Conservation (phyloP, 2,329 filamentous ascomycete genomes). For the Fusarium austroafricanum region DNA sequence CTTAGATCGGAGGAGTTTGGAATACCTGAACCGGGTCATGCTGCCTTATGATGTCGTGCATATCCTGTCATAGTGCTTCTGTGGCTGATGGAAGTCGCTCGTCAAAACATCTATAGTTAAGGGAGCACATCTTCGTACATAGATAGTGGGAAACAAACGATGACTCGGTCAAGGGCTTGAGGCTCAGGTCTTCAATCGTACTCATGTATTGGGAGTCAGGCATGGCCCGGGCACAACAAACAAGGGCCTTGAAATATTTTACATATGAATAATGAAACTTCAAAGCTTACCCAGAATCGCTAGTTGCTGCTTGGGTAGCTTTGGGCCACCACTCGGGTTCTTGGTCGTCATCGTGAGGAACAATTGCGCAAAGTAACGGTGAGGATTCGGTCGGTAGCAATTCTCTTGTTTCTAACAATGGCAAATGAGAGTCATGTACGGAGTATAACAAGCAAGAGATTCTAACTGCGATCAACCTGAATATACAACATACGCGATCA, state of each 20-base stretch:
- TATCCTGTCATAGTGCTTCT: conserved; percentile 20
- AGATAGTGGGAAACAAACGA: background rate
- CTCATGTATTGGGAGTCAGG: background rate
- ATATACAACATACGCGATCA: conserved; percentile 1
- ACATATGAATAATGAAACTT: conserved; percentile 1
- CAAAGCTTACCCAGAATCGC: conserved; percentile 77
- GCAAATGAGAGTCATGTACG: background rate
- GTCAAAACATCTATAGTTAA: background rate
- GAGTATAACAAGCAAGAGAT: background rate
- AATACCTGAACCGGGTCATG: conserved; percentile 35
- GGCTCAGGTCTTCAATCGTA: background rate
- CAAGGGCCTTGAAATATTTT: background rate
- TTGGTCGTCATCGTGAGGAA: conserved; percentile 41
- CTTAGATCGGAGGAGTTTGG: conserved; percentile 20
- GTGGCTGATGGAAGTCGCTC: conserved; percentile 35
- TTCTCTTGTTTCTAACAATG: conserved; percentile 15
- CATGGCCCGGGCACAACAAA: conserved; percentile 7
- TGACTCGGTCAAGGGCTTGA: background rate
- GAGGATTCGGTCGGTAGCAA: conserved; percentile 5
- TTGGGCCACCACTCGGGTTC: conserved; percentile 56
- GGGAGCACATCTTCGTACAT: background rate
- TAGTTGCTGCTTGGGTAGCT: conserved; percentile 81
- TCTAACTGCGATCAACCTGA: background rate
- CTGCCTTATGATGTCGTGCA: background rate
- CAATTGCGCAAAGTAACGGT: conserved; percentile 15